phyloP scores from a whole-genome alignment of 1,284 basidiomycete species.

The Malassezia yamatoensis region DNA sequence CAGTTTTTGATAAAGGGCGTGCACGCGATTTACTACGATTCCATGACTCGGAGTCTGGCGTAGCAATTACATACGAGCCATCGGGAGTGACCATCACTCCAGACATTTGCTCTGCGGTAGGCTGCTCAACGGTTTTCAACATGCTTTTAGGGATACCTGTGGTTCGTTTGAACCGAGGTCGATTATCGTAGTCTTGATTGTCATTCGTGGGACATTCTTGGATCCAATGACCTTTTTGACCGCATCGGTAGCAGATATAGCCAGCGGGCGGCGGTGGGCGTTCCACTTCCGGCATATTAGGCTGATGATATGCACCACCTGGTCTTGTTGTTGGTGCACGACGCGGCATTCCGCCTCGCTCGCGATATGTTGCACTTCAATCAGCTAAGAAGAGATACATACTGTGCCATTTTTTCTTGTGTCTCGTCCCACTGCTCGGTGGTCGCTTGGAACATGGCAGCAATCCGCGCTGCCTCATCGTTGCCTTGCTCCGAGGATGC shows the following conservation, averaged over 20 bases:
- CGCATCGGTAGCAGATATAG: constrained; percentile 98
- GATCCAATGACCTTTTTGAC: constrained; percentile 93
- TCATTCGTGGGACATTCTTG: constrained; percentile 97
- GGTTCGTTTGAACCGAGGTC: constrained; percentile 89
- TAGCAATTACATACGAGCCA: constrained; percentile 44
- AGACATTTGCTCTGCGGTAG: constrained; percentile 33
- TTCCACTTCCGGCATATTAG: constrained; percentile 2
- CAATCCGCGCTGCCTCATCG: constrained; percentile 54
- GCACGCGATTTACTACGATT: constrained; percentile 31
- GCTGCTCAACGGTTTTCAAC: constrained; percentile 80
- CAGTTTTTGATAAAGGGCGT: constrained; percentile 38
- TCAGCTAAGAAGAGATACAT: constrained; percentile 51
- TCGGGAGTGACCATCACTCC: constrained; percentile 47
- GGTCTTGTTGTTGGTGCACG: constrained; percentile 31
- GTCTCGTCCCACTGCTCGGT: constrained; percentile 88
- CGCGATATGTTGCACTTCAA: constrained; percentile 32
- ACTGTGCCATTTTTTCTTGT: constrained; percentile 94
- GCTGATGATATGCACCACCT: constrained; percentile 41
- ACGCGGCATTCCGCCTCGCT: constrained; percentile 31
- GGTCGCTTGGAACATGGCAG: constrained; percentile 86
- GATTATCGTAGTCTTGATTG: constrained; percentile 83
- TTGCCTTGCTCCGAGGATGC: constrained; percentile 6
- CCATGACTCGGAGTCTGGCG: constrained; percentile 40
- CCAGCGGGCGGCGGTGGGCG: constrained; percentile 52
- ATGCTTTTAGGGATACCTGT: constrained; percentile 96